Base-by-base conservation (phyloP, 257 asterid genomes). In the Coffea eugenioides region DNA sequence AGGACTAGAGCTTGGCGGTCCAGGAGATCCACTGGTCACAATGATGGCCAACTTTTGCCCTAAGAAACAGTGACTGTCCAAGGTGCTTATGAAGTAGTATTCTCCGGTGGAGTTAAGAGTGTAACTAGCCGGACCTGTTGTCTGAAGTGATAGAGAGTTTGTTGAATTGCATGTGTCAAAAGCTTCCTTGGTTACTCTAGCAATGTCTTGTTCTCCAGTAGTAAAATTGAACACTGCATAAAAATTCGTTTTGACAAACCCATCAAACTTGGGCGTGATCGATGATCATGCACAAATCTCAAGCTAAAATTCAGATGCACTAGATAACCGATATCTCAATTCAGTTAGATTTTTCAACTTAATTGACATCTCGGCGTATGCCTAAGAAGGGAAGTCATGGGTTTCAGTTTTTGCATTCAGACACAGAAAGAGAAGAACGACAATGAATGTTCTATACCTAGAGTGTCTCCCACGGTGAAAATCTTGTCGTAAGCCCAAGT, bases 201-300 rank as follows among this genome's bases (percentile, higher is more conserved):
- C 70, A 61, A 80, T 80, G 51, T 77, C 80, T 69, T 82, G 85
- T 36, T n/a, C 27, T 20, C 80, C 83, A 2, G 75, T 83, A 1
- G 71, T 49, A 74, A 83, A 83, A 39, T 83, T 79, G 81, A 83
- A 83, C 20, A 49, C 86, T 79, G 83, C 71, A 46, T 6, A 14
- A 5, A 31, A 14, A 8, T 0, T 34, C 10, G 1, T 23, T 8
- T 4, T 23, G 15, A 62, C 14, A 16, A 64, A n/a, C 6, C 1
- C 68, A 62, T 25, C 16, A 0, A 23, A 61, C 12, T 2, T 4
- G 14, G 14, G 14, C 23, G n/a, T 23, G 8, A 4, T 5, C 1
- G 54, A 49, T 49, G 54, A 21, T 21, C 66, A 6, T 59, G 66
- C 66, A 59, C 23, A 59, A 23, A 57, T 20, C 65, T 10, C 64